Conservation (phyloP, 1,284 basidiomycete species). For the Ganoderma sp. region DNA sequence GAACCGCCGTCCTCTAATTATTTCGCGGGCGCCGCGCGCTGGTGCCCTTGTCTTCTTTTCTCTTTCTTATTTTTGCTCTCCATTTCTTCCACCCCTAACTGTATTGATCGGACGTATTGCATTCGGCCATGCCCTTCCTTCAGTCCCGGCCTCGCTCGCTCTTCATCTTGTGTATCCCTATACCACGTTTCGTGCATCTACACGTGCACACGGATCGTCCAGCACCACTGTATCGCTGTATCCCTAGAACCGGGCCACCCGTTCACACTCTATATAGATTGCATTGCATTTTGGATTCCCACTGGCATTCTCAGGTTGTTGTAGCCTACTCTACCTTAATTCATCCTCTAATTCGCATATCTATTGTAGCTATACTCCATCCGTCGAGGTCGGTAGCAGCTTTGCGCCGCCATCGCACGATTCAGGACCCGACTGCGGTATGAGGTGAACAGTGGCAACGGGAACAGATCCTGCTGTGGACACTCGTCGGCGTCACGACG, state of each 20-base stretch:
- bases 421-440: background rate
- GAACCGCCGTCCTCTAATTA: slow-evolving; percentile 23
- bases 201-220: slow-evolving; percentile 15
- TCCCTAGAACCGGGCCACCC: slow-evolving; percentile 24
- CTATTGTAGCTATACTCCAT: slow-evolving; percentile 23
- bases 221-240: slow-evolving; percentile 28
- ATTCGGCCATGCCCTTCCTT: slow-evolving; percentile 13
- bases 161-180: slow-evolving; percentile 24
- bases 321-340: slow-evolving; percentile 23
- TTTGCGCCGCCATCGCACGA: background rate
- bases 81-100: slow-evolving; percentile 9
- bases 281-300: slow-evolving; percentile 5
- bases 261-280: slow-evolving; percentile 25
- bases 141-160: slow-evolving; percentile 8
- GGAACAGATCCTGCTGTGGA: slow-evolving; percentile 4
- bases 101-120: slow-evolving; percentile 24
- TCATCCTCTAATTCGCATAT: slow-evolving; percentile 13
- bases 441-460: slow-evolving; percentile 3
- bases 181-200: slow-evolving; percentile 16
- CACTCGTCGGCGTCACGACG: background rate
- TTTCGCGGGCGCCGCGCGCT: slow-evolving; percentile 12
- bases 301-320: slow-evolving; percentile 10
- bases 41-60: slow-evolving; percentile 8
- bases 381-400: background rate
- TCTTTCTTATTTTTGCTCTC: slow-evolving; percentile 11